Conservation (phyloP, 108 stramenopile species). For the Schizochytrium sp. region DNA sequence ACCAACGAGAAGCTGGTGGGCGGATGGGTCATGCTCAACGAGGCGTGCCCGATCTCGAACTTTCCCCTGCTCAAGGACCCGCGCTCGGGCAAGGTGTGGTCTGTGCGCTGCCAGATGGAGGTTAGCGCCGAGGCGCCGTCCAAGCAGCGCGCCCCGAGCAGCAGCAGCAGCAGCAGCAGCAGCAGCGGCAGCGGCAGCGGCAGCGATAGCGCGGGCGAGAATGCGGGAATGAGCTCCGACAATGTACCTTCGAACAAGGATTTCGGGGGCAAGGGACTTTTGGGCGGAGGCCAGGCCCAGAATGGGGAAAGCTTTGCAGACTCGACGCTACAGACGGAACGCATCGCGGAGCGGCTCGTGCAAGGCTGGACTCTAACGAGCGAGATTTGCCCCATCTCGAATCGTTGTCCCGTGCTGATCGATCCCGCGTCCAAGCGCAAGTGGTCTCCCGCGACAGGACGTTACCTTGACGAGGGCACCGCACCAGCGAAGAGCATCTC, state of each 20-base stretch:
- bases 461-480: background rate
- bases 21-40: constrained; percentile 6
- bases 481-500: background rate
- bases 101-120: constrained; percentile 8
- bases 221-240: background rate
- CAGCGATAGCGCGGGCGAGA: no score
- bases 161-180: background rate
- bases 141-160: background rate
- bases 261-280: no score
- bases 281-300: no score
- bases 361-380: background rate
- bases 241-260: background rate
- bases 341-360: background rate
- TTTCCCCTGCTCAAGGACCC: background rate
- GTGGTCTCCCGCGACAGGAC: background rate
- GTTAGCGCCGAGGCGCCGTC: background rate
- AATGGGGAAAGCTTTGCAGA: background rate
- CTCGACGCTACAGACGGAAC: background rate
- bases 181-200: background rate
- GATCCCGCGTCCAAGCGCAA: background rate
- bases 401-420: background rate
- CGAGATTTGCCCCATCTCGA: constrained; percentile 1
- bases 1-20: background rate
- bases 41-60: background rate
- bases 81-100: background rate